Conservation (phyloP, 805 yeast genomes). For the Wickerhamiella galacta region DNA sequence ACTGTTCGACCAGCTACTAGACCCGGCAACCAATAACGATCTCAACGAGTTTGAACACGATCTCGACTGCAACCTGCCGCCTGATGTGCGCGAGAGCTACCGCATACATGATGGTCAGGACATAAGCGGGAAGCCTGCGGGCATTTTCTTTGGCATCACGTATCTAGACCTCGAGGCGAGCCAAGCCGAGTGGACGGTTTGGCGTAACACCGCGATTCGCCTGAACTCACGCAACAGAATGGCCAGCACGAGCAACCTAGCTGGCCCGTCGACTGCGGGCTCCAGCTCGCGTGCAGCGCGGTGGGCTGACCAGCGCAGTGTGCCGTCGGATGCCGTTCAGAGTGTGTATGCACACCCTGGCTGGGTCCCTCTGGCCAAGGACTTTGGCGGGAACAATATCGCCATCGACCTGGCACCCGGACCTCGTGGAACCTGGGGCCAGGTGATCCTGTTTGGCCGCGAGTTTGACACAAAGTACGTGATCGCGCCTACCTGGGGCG, state of each 20-base stretch:
- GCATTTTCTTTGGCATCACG: conserved; percentile 66
- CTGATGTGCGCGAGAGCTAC: conserved; percentile 64
- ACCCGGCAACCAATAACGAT: conserved; percentile 67
- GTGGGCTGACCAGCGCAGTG: conserved; percentile 37
- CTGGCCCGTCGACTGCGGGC: too few relatives aligned
- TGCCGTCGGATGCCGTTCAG: conserved; percentile 64
- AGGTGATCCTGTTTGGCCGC: conserved; percentile 82
- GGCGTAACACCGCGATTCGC: conserved; percentile 39
- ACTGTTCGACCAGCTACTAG: conserved; percentile 57
- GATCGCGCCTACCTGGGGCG: conserved; percentile 78
- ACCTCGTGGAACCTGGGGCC: conserved; percentile 67
- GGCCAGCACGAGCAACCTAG: background rate
- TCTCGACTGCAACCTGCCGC: conserved; percentile 55
- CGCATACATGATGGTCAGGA: conserved; percentile 86
- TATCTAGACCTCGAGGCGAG: conserved; percentile 69
- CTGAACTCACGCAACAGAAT: conserved; percentile 17
- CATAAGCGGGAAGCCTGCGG: conserved; percentile 52
- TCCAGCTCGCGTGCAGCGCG: conserved; percentile 4
- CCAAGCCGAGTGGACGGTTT: conserved; percentile 61
- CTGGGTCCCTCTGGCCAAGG: conserved; percentile 88
- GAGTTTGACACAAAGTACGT: conserved; percentile 84
- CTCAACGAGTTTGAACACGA: conserved; percentile 72
- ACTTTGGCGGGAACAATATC: conserved; percentile 77
- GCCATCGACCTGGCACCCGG: conserved; percentile 83
- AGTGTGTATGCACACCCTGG: conserved; percentile 69